Percentiles rank a stretch among this genome's conserved stretches.
Evolutionary conservation across 2,329 filamentous ascomycete genomes (phyloP).

Genomic region (Ophiostoma quercus): DNA sequence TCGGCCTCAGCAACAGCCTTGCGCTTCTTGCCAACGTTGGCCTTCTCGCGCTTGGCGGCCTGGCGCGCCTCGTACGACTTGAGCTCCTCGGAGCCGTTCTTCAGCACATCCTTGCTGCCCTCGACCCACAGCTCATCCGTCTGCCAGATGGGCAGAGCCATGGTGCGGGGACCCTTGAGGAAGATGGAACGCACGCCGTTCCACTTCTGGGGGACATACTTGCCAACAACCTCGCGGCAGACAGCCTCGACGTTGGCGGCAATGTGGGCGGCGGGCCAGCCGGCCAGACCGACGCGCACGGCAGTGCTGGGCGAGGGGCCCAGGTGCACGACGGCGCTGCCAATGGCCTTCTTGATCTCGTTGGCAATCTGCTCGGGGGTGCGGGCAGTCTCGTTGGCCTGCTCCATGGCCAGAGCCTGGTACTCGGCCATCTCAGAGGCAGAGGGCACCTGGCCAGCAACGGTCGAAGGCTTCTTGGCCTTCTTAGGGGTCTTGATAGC

Average conservation of each 20-base stretch:
- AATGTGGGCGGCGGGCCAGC: constrained; percentile 69
- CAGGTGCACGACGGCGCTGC: constrained; percentile 74
- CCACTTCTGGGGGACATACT: constrained; percentile 82
- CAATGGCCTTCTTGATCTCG: constrained; percentile 74
- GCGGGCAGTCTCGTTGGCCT: constrained; percentile 40
- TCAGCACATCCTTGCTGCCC: constrained; percentile 64
- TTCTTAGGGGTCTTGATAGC: constrained; percentile 50
- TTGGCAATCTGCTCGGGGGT: constrained; percentile 63
- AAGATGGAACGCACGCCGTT: constrained; percentile 77
- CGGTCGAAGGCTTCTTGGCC: constrained; percentile 43
- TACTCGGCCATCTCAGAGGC: constrained; percentile 74
- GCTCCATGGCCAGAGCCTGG: constrained; percentile 61
- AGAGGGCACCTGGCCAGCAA: constrained; percentile 68
- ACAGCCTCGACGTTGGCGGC: constrained; percentile 76
- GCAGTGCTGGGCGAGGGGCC: constrained; percentile 73
- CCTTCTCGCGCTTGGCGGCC: constrained; percentile 41
- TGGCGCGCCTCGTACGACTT: constrained; percentile 39
- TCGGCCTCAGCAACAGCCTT: constrained; percentile 42
- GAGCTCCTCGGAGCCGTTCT: constrained; percentile 45
- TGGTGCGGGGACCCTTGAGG: constrained; percentile 85
- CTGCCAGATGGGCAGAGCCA: constrained; percentile 88
- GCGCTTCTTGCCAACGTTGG: constrained; percentile 61
- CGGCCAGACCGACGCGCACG: constrained; percentile 70
- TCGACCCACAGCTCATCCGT: constrained; percentile 87
- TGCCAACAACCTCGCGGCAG: constrained; percentile 63